These are phyloP conservation scores for Phytophthora lateralis DNA, from an alignment of 352 stramenopile genomes.

Conservation along the genomic window DNA sequence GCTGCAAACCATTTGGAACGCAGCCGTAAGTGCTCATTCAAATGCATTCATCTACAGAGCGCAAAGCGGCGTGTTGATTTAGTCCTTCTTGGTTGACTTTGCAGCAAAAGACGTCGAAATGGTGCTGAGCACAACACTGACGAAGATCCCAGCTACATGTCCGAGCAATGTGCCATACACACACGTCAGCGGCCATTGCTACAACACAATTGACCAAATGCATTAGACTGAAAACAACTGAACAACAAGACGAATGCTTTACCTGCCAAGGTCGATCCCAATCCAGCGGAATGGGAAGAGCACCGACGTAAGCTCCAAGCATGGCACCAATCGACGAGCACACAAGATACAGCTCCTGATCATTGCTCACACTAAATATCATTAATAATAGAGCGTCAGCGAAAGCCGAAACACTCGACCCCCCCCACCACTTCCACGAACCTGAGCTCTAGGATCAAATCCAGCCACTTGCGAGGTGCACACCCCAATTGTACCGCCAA, in stretches of 20 bases:
- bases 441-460: conserved; percentile 62
- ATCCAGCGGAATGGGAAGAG: conserved; percentile 82
- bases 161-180: conserved; percentile 72
- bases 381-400: neutral
- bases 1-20: neutral
- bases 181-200: conserved; percentile 89
- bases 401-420: neutral
- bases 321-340: conserved; percentile 60
- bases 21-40: neutral
- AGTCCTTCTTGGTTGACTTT: conserved; percentile 32
- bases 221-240: neutral
- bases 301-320: conserved; percentile 74
- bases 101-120: conserved; percentile 15
- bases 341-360: conserved; percentile 54
- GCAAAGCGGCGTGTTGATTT: conserved; percentile 3
- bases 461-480: conserved; percentile 45
- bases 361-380: conserved; percentile 40
- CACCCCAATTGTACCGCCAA: conserved; percentile 48
- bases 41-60: conserved; percentile 8
- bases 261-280: conserved; percentile 91
- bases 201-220: conserved; percentile 3
- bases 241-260: conserved; percentile 1
- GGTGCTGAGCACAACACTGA: conserved; percentile 22
- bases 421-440: conserved; percentile 12
- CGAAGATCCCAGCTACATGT: conserved; percentile 46